Percentiles rank a stretch among this genome's conserved stretches.
phyloP scores from a whole-genome alignment of 1,139 yeast genomes.

The Hanseniaspora sp. region DNA sequence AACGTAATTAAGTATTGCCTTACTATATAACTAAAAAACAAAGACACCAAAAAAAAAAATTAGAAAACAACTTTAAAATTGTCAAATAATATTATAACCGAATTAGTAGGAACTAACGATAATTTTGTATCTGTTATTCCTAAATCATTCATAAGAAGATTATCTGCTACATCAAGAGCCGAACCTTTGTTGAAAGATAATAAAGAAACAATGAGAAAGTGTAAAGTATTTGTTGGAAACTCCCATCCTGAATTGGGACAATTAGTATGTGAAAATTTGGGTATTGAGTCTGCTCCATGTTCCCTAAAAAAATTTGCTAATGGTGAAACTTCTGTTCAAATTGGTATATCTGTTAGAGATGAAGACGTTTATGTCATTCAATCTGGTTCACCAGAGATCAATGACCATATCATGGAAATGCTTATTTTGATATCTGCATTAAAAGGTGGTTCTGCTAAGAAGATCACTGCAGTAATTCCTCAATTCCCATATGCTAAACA shows the following conservation, averaged over 20 bases:
- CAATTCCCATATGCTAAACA: conserved; percentile 97
- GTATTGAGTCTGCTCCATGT: conserved; percentile 93
- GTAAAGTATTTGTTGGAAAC: conserved; percentile 90
- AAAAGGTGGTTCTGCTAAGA: conserved; percentile 93
- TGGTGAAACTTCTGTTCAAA: conserved; percentile 94
- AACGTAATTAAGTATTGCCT: not conserved
- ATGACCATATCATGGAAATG: conserved; percentile 94
- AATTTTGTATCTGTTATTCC: conserved; percentile 16
- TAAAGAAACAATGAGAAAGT: conserved; percentile 62
- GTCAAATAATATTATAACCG: not conserved
- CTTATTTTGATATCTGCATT: conserved; percentile 88
- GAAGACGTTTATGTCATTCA: conserved; percentile 95
- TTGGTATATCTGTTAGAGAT: conserved; percentile 88
- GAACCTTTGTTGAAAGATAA: not conserved
- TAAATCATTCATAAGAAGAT: conserved; percentile 15
- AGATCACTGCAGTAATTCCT: conserved; percentile 94
- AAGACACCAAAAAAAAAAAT: not conserved
- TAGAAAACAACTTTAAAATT: not conserved
- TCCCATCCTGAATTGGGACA: conserved; percentile 92
- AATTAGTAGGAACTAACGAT: conserved; percentile 7
- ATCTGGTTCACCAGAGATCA: conserved; percentile 77
- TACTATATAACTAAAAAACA: not conserved
- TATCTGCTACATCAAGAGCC: conserved; percentile 7
- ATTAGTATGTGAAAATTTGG: conserved; percentile 78
- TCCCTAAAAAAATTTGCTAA: conserved; percentile 82